Base-by-base conservation (phyloP, 2,329 filamentous ascomycete species). In the Penicillium sp. region DNA sequence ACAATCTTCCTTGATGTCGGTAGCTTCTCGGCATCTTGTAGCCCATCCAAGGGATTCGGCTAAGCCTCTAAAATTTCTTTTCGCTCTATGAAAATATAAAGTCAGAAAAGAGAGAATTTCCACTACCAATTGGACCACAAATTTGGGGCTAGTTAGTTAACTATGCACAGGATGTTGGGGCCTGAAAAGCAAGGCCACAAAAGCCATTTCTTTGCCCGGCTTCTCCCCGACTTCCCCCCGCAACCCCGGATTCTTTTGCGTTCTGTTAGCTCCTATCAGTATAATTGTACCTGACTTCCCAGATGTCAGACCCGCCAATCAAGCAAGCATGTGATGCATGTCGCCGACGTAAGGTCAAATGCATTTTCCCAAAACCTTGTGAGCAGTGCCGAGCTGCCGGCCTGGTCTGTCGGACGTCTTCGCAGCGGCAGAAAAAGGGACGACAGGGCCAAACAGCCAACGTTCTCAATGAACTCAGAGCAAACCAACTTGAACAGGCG, bases 301-400 rank as follows among this genome's bases (percentile, higher is more conserved):
- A 35, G 18, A 50, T 52, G 53, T 37, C 20, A 18, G 24, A 32
- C 29, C 37, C 34, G 24, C 48, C 52, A 3, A 44, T 52, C 10
- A 60, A 60, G 9, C 60, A 55, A 32, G 65, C 65, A 35, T 67
- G 65, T 55, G 65, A 67, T 46, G 65, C 61, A 24, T 67, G 65
- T 54, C 62, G 65, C 13, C 63, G 65, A 8, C 62, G 65, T 14
- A 67, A 67, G 31, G 56, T 67, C 39, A 62, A 61, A 55, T 67
- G 65, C 38, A 61, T 55, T 14, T 52, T 50, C 3, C 48, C 55
- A 18, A 53, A 57, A 7, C 64, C 64, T 20, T 66, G 64, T 43
- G 53, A 43, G 24, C 61, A 58, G 42, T 66, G 61, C 50, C 55
- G 51, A 37, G 49, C 54, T 5, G 61, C 60, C 14, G 50, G 47